Conservation (phyloP, 2,329 filamentous ascomycete genomes). For the Biscogniauxia marginata region DNA sequence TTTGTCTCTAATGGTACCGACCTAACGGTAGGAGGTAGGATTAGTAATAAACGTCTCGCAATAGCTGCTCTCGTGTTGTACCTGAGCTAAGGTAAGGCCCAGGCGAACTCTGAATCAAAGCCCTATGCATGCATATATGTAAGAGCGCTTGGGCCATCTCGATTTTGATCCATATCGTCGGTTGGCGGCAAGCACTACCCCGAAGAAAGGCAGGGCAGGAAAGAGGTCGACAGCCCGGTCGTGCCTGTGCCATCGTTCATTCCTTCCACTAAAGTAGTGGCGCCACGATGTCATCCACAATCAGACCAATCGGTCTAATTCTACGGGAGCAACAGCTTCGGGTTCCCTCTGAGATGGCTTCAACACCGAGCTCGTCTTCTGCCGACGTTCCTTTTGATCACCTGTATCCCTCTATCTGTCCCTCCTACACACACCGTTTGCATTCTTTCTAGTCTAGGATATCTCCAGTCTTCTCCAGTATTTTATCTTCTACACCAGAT, state of each 20-base stretch:
- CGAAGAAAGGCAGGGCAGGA: background rate
- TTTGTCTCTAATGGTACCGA: too few species aligned
- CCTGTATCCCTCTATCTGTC: constrained; percentile 5
- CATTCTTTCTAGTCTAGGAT: constrained; percentile 14
- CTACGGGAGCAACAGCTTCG: too few species aligned
- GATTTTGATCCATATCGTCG: too few species aligned
- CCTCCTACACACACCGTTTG: too few species aligned
- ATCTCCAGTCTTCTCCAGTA: constrained; percentile 5
- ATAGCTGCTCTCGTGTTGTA: too few species aligned
- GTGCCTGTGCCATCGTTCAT: constrained; percentile 26
- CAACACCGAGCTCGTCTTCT: constrained; percentile 1
- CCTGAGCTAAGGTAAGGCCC: too few species aligned
- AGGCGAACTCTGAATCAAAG: too few species aligned
- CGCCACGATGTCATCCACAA: constrained; percentile 6
- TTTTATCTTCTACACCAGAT: constrained; percentile 2
- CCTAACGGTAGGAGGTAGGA: too few species aligned
- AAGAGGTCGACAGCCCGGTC: constrained; percentile 1
- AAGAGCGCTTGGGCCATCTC: too few species aligned
- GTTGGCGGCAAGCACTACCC: background rate
- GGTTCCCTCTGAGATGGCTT: constrained; percentile 9
- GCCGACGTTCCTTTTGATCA: constrained; percentile 9
- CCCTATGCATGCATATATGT: too few species aligned
- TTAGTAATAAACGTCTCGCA: too few species aligned
- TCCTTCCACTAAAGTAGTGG: constrained; percentile 7
- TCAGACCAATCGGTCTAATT: too few species aligned